phyloP scores from a whole-genome alignment of 108 stramenopile species.

The Pseudonitzschia pungens region DNA sequence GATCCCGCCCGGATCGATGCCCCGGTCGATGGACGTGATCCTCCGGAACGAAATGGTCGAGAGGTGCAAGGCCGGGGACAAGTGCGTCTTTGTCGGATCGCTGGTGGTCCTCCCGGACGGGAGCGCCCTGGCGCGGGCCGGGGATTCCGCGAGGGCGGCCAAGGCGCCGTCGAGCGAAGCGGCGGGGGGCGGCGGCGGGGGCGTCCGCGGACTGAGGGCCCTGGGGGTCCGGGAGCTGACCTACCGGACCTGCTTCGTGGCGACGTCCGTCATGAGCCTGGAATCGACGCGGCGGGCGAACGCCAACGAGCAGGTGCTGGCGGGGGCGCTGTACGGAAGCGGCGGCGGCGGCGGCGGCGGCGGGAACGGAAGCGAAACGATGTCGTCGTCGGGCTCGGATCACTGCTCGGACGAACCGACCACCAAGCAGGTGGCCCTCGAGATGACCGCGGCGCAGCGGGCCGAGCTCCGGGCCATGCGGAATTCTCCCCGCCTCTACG shows the following conservation, averaged over 20 bases:
- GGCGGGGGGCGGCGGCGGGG: constrained; percentile 73
- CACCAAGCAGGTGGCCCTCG: constrained; percentile 78
- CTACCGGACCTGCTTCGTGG: constrained; percentile 94
- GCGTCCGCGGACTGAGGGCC: constrained; percentile 88
- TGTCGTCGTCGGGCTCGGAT: too few species aligned
- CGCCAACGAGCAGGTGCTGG: constrained; percentile 43
- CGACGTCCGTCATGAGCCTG: constrained; percentile 74
- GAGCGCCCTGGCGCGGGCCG: constrained; percentile 81
- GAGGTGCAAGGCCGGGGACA: constrained; percentile 96
- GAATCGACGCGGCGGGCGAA: constrained; percentile 50
- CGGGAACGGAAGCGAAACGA: too few species aligned
- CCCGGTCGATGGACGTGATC: constrained; percentile 92
- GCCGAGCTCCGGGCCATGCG: constrained; percentile 86
- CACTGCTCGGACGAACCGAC: constrained; percentile 77
- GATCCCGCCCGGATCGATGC: constrained; percentile 98
- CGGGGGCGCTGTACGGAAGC: constrained; percentile 35
- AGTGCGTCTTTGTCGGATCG: constrained; percentile 86
- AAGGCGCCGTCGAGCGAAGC: constrained; percentile 41
- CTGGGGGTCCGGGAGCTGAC: constrained; percentile 96
- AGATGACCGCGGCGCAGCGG: constrained; percentile 85
- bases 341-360: too few species aligned
- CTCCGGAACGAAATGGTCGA: constrained; percentile 97
- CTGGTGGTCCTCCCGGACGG: constrained; percentile 95
- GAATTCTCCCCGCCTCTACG: constrained; percentile 61
- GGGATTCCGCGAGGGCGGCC: constrained; percentile 66